Conservation (phyloP, 108 stramenopile genomes). For the Pseudonitzschia pungens region DNA sequence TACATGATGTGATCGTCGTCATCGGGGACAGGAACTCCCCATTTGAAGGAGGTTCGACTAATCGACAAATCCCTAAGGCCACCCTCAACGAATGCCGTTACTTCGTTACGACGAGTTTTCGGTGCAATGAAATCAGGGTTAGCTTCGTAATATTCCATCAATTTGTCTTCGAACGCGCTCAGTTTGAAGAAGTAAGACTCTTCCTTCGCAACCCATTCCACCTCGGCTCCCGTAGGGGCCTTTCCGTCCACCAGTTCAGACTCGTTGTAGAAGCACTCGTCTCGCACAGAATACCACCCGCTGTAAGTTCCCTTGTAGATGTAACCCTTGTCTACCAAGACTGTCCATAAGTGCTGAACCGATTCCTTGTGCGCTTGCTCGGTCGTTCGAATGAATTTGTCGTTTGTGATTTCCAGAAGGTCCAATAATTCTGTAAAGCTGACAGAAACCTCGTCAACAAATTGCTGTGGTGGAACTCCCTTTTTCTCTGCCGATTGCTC, state of each 20-base stretch:
- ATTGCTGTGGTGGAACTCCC: conserved; percentile 77
- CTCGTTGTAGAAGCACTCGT: conserved; percentile 97
- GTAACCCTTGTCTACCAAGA: conserved; percentile 71
- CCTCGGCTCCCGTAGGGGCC: conserved; percentile 92
- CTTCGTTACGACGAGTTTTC: conserved; percentile 85
- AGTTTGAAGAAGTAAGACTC: conserved; percentile 96
- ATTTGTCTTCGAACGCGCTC: conserved; percentile 71
- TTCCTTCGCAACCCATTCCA: conserved; percentile 94
- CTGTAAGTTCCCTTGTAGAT: conserved; percentile 94
- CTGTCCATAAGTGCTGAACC: conserved; percentile 86
- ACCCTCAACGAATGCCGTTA: conserved; percentile 81
- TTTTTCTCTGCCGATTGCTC: conserved; percentile 77
- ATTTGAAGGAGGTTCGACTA: conserved; percentile 87
- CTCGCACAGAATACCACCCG: conserved; percentile 98
- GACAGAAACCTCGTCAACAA: conserved; percentile 78
- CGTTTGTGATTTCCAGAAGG: conserved; percentile 78
- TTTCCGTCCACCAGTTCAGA: conserved; percentile 92
- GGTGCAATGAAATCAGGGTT: conserved; percentile 92
- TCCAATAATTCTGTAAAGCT: conserved; percentile 83
- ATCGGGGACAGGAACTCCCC: conserved; percentile 93
- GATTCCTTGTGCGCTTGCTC: conserved; percentile 76
- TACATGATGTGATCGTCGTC: conserved; percentile 96
- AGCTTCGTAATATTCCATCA: conserved; percentile 79
- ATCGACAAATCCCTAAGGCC: conserved; percentile 91
- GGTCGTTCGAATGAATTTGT: conserved; percentile 94